These are phyloP conservation scores for Fomitopsis schrenkii DNA, from an alignment of 1,284 basidiomycete species.

Conservation along the genomic window DNA sequence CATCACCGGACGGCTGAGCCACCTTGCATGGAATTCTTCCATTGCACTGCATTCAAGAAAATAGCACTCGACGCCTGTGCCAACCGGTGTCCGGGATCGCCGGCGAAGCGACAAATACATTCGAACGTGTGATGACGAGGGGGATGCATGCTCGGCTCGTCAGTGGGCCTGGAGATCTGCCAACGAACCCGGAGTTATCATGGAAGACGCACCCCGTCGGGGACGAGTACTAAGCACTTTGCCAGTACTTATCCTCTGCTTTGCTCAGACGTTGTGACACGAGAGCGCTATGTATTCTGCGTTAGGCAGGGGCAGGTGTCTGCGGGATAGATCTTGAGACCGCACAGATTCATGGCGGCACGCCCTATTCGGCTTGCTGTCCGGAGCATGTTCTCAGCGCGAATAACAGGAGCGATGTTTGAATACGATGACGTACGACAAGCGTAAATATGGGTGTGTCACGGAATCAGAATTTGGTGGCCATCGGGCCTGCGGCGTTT, in stretches of 20 bases:
- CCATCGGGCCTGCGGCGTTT: background rate
- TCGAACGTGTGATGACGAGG: background rate
- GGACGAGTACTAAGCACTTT: background rate
- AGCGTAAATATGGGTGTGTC: background rate
- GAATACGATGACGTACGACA: background rate
- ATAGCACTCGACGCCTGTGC: background rate
- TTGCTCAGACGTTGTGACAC: background rate
- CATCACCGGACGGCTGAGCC: background rate
- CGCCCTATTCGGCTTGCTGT: no score
- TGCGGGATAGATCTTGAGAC: no score
- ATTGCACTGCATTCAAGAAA: background rate
- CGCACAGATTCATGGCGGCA: no score
- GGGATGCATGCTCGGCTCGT: background rate
- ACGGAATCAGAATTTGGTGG: background rate
- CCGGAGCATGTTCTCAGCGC: background rate
- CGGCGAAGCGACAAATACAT: background rate
- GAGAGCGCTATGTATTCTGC: background rate
- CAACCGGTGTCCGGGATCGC: background rate
- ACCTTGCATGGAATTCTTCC: background rate
- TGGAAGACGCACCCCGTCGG: background rate
- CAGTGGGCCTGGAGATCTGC: background rate
- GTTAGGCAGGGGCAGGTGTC: background rate
- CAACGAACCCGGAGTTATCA: constrained; percentile 1
- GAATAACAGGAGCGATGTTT: background rate
- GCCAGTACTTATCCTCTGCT: background rate